Base-by-base conservation (phyloP, 139 green algal genomes). In the Haematococcus lacustris region DNA sequence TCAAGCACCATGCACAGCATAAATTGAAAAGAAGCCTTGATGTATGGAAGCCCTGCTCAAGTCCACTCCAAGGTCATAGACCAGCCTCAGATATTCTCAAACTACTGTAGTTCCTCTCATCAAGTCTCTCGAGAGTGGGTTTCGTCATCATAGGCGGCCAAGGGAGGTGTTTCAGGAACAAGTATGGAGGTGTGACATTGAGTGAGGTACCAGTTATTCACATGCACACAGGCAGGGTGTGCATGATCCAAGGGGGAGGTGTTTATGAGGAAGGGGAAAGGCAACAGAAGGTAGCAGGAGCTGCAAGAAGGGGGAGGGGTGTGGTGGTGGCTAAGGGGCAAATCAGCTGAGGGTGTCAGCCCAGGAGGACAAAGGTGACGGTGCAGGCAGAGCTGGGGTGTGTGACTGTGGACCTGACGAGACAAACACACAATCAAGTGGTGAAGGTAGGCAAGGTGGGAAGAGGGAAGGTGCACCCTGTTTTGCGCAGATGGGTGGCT, bases 21-120 rank as follows among this genome's bases (percentile, higher is more conserved):
- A 57, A 57, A 57, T 13, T 57, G 47, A 21, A 57, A 21, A 57
- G n/a, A 57, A 57, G 21, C 47, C 13, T 21, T 28, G 13, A 57
- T 57, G 47, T 28, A 57, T 57, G 47, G 13, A 57, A 57, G 13
- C 13, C 47, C 47, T 57, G 47, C 47, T 57, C 21, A 57, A 28
- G 3, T 3, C 25, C n/a, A 66, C 38, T 33, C 37, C 43, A 53
- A 17, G 43, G 43, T 53, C 17, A 53, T 9, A 17, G 43, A 53
- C 43, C 2, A 3, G 59, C 76, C 76, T 86, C 80, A 80, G 77
- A 83, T 86, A 83, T 86, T 83, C 77, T 86, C 81, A 86, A 83
- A 83, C 77, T 86, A 82, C 76, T 66, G 69, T 34, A 32, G 6
- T 62, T 34, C 43, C 26, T 64, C 51, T 38, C 5, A 35, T 41